phyloP scores from a whole-genome alignment of 2,329 filamentous ascomycete species.

The Pochonia chlamydosporia region DNA sequence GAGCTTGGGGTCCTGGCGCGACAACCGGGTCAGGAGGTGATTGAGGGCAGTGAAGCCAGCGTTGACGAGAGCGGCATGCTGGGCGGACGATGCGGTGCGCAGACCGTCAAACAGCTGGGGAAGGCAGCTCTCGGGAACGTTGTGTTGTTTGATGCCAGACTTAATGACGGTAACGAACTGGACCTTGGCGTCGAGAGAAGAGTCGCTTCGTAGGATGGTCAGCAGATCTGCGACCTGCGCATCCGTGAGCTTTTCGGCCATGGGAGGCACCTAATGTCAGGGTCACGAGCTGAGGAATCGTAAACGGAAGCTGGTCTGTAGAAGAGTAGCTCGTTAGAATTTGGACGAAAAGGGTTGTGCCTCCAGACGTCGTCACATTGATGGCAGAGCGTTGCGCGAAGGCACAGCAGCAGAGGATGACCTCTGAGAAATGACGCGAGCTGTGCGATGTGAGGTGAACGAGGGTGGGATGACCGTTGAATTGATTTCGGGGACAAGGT shows the following conservation, averaged over 20 bases:
- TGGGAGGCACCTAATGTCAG: constrained; percentile 17
- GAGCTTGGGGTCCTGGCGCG: constrained; percentile 74
- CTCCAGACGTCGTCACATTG: background rate
- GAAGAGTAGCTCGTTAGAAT: background rate
- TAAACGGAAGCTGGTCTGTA: background rate
- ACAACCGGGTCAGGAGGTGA: constrained; percentile 80
- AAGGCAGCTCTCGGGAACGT: constrained; percentile 71
- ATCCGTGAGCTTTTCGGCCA: constrained; percentile 55
- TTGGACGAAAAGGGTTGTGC: background rate
- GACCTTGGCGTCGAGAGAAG: constrained; percentile 64
- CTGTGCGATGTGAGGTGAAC: background rate
- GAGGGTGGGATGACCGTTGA: background rate
- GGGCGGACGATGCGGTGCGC: constrained; percentile 66
- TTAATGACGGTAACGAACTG: constrained; percentile 69
- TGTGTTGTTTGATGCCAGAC: constrained; percentile 86
- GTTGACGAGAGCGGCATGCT: constrained; percentile 71
- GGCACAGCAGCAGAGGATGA: too few relatives aligned
- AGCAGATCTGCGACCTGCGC: constrained; percentile 51
- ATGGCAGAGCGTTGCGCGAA: too few relatives aligned
- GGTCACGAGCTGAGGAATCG: constrained; percentile 3
- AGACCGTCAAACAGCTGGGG: constrained; percentile 76
- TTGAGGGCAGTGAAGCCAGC: constrained; percentile 84
- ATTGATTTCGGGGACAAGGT: background rate
- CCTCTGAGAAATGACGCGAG: background rate
- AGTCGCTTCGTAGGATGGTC: constrained; percentile 52